Conservation (phyloP, 305 asterid species). For the Fraxinus latifolia region DNA sequence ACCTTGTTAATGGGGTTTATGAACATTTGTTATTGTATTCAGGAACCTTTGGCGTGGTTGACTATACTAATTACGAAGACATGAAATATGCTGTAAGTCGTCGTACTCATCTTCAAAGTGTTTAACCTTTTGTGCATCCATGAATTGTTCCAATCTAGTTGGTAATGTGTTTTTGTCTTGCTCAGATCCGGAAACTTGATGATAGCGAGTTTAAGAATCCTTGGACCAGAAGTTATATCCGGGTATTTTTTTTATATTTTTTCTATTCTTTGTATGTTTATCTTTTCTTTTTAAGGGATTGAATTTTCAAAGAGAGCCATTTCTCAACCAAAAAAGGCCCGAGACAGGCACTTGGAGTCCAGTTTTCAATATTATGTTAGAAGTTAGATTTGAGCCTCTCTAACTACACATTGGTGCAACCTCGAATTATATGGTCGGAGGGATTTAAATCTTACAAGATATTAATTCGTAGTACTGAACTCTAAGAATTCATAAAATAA, state of each 20-base stretch:
- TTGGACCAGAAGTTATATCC: slow-evolving; percentile 83
- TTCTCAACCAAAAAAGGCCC: neutral
- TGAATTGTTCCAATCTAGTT: slow-evolving; percentile 17
- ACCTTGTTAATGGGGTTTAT: neutral
- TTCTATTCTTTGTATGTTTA: neutral
- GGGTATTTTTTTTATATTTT: slow-evolving; percentile 42
- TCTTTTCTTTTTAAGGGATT: neutral
- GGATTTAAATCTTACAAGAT: neutral
- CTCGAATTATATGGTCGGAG: neutral
- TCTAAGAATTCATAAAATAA: neutral
- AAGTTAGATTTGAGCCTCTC: neutral
- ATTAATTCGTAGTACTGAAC: neutral
- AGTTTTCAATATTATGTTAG: neutral
- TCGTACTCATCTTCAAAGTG: neutral
- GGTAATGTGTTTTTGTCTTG: slow-evolving; percentile 26
- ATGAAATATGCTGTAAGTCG: slow-evolving; percentile 94
- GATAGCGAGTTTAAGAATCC: slow-evolving; percentile 92
- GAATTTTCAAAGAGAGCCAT: neutral
- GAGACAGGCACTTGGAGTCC: neutral
- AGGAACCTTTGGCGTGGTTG: slow-evolving; percentile 95
- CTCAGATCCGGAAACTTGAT: slow-evolving; percentile 87
- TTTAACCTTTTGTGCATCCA: slow-evolving; percentile 1
- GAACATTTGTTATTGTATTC: slow-evolving; percentile 18
- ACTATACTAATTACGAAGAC: slow-evolving; percentile 86
- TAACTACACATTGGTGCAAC: neutral